phyloP scores from a whole-genome alignment of 1,284 basidiomycete genomes.

The Heterobasidion irregulare region DNA sequence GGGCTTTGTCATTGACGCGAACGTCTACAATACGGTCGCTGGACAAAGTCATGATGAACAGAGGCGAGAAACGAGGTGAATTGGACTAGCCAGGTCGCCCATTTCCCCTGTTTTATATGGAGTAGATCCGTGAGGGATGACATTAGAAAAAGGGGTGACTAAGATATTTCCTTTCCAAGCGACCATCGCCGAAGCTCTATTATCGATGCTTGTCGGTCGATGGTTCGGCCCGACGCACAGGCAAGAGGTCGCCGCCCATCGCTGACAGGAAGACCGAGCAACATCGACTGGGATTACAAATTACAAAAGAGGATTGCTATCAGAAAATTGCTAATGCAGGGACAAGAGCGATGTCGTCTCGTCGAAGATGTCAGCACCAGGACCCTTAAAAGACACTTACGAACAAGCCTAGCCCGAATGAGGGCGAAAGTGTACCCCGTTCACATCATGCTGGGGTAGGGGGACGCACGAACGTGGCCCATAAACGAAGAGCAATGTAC shows the following conservation, averaged over 20 bases:
- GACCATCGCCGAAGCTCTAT: neutral
- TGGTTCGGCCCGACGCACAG: neutral
- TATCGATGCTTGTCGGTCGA: neutral
- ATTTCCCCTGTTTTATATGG: neutral
- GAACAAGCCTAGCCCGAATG: too few relatives aligned
- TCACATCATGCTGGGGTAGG: too few relatives aligned
- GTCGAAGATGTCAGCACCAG: too few relatives aligned
- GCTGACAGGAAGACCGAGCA: neutral
- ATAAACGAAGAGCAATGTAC: too few relatives aligned
- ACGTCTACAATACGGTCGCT: slow-evolving; percentile 38
- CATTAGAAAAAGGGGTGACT: neutral
- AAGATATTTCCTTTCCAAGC: too few relatives aligned
- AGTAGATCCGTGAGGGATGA: neutral
- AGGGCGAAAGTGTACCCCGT: too few relatives aligned
- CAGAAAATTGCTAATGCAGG: too few relatives aligned
- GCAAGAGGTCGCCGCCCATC: neutral
- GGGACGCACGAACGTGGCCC: too few relatives aligned
- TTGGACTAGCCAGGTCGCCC: neutral
- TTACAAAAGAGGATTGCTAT: neutral
- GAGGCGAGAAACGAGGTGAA: neutral
- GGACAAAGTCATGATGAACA: slow-evolving; percentile 4
- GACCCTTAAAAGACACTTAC: too few relatives aligned
- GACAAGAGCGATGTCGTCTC: too few relatives aligned
- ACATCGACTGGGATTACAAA: neutral
- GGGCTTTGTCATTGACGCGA: slow-evolving; percentile 23